Evolutionary conservation across 768 basidiomycete genomes (phyloP).

Genomic region (Tylopilus plumbeoviolaceoides): DNA sequence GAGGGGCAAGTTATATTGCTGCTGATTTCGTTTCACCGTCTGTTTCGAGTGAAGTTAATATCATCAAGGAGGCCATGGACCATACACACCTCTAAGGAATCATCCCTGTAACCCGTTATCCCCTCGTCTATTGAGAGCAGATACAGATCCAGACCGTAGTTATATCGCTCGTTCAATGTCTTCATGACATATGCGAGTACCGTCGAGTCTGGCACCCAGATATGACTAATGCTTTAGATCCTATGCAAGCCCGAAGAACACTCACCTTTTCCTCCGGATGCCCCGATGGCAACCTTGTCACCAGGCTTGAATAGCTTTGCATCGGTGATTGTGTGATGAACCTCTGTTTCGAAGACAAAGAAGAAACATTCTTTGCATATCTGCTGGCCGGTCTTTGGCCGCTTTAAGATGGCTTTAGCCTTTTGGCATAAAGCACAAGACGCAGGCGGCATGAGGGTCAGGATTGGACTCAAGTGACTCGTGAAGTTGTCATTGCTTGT

Average conservation of each 20-base stretch:
- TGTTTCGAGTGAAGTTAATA: conserved; percentile 29
- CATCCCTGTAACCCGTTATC: conserved; percentile 96
- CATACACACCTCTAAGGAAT: conserved; percentile 78
- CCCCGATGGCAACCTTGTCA: conserved; percentile 94
- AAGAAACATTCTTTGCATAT: conserved; percentile 97
- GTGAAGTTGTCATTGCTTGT: neutral
- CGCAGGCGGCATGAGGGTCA: conserved; percentile 65
- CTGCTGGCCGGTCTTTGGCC: conserved; percentile 96
- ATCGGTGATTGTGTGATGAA: conserved; percentile 91
- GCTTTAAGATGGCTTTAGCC: conserved; percentile 80
- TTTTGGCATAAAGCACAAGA: conserved; percentile 73
- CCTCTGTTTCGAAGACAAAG: conserved; percentile 95
- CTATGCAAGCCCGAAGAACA: neutral
- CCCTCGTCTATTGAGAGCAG: conserved; percentile 98
- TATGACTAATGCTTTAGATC: neutral
- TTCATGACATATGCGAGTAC: conserved; percentile 98
- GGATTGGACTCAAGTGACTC: neutral
- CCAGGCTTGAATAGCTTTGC: conserved; percentile 81
- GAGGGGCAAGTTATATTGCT: conserved; percentile 91
- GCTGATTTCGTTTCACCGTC: conserved; percentile 97
- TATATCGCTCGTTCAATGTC: conserved; percentile 87
- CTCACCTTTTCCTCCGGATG: conserved; percentile 96
- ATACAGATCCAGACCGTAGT: conserved; percentile 88
- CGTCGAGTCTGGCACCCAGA: conserved; percentile 72
- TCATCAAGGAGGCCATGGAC: conserved; percentile 3